A percentile compares a stretch with the other conserved stretches of the same genome.
phyloP scores from a whole-genome alignment of 1,284 basidiomycete species.

The Cryptococcus floricola region DNA sequence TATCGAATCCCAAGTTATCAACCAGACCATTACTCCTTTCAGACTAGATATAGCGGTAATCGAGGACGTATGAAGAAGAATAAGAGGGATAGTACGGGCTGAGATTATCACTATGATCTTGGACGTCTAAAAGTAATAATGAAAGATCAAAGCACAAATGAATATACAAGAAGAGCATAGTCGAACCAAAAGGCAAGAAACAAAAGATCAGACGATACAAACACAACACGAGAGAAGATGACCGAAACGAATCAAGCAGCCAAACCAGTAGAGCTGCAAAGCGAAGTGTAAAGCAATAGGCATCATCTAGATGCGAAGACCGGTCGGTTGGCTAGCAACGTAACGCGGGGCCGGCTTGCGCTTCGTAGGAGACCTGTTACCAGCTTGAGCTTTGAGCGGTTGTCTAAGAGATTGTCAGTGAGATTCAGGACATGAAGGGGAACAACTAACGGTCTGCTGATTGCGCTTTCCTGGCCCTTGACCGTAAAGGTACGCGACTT shows the following conservation, averaged over 20 bases:
- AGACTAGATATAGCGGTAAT: neutral
- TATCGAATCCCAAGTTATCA: neutral
- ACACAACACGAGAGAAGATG: neutral
- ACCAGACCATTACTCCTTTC: neutral
- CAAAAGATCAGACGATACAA: neutral
- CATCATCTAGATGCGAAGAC: constrained; percentile 8
- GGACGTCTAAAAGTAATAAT: neutral
- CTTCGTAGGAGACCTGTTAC: constrained; percentile 6
- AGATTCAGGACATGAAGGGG: neutral
- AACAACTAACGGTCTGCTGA: constrained; percentile 2
- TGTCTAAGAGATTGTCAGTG: neutral
- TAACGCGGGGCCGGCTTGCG: constrained; percentile 9
- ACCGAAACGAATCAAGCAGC: neutral
- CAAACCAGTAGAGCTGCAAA: neutral
- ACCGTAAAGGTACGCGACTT: neutral
- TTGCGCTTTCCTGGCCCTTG: constrained; percentile 3
- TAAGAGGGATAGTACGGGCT: neutral
- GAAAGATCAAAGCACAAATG: neutral
- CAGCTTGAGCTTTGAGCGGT: neutral
- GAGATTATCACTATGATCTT: neutral
- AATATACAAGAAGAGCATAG: neutral
- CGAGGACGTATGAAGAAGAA: neutral
- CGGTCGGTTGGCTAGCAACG: constrained; percentile 13
- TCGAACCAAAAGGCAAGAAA: neutral
- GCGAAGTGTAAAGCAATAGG: neutral